A percentile compares a stretch with the other conserved stretches of the same genome.
Evolutionary conservation across 1,284 basidiomycete species (phyloP).

Genomic region (Ustilago cynodontis): DNA sequence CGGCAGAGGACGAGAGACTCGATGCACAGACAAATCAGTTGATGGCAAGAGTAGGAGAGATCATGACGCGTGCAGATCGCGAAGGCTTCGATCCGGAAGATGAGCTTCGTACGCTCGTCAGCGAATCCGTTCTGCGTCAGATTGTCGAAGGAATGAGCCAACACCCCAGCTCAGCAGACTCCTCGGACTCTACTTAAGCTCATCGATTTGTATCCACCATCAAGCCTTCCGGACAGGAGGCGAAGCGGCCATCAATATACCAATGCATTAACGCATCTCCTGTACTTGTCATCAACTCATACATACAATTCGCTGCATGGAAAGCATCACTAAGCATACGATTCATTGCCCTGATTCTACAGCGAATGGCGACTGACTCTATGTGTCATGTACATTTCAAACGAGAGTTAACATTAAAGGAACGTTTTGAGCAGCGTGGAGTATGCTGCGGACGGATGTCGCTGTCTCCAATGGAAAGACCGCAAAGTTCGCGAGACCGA

Average conservation of each 20-base stretch:
- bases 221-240: neutral
- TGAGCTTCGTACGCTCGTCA: conserved; percentile 52
- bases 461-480: neutral
- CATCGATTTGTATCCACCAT: neutral
- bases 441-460: neutral
- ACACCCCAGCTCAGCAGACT: neutral
- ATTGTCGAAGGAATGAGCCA: conserved; percentile 54
- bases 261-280: neutral
- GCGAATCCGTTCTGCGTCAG: conserved; percentile 57
- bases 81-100: conserved; percentile 57
- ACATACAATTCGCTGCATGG: neutral
- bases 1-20: conserved; percentile 32
- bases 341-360: neutral
- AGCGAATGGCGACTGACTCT: neutral
- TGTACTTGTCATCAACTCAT: neutral
- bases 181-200: conserved; percentile 7
- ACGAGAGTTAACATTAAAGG: neutral
- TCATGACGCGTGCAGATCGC: conserved; percentile 51
- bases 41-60: conserved; percentile 56
- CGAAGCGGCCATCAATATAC: conserved; percentile 1
- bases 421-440: neutral
- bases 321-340: neutral
- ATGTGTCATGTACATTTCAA: neutral
- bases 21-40: conserved; percentile 52
- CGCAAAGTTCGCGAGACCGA: neutral